A percentile compares a stretch with the other conserved stretches of the same genome.
phyloP scores from a whole-genome alignment of 495 filamentous ascomycete species.

The Hypoxylon crocopeplum region DNA sequence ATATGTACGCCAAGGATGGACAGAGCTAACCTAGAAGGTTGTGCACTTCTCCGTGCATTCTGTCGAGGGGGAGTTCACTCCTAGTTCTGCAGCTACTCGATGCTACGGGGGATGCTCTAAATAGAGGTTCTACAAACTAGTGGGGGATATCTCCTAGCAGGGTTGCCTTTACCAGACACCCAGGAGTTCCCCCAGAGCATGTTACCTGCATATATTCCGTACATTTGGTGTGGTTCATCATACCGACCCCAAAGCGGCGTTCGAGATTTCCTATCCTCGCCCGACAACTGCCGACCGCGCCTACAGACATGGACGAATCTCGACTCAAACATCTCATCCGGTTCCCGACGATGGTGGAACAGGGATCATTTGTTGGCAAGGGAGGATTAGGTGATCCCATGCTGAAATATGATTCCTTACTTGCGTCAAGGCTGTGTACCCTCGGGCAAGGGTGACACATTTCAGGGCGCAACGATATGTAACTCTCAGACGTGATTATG shows the following conservation, averaged over 20 bases:
- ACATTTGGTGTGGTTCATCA: constrained; percentile 24
- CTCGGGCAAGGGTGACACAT: constrained; percentile 11
- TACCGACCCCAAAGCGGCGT: constrained; percentile 4
- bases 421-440: constrained; percentile 17
- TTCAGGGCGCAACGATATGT: constrained; percentile 15
- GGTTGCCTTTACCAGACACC: constrained; percentile 4
- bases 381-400: background rate
- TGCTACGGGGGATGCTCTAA: background rate
- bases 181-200: constrained; percentile 21
- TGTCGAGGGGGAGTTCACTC: too few relatives aligned
- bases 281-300: constrained; percentile 4
- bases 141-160: constrained; percentile 9
- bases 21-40: constrained; percentile 1
- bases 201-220: constrained; percentile 25
- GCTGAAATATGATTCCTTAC: constrained; percentile 12
- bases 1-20: constrained; percentile 32
- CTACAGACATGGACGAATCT: background rate
- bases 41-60: constrained; percentile 3
- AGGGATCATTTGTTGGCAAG: constrained; percentile 4
- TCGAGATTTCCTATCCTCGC: constrained; percentile 3
- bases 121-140: constrained; percentile 4
- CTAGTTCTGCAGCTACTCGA: constrained; percentile 1
- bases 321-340: constrained; percentile 1
- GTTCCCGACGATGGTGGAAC: constrained; percentile 10
- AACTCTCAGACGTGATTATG: constrained; percentile 12